phyloP scores from a whole-genome alignment of 768 basidiomycete genomes.

The Tricholoma terreum region DNA sequence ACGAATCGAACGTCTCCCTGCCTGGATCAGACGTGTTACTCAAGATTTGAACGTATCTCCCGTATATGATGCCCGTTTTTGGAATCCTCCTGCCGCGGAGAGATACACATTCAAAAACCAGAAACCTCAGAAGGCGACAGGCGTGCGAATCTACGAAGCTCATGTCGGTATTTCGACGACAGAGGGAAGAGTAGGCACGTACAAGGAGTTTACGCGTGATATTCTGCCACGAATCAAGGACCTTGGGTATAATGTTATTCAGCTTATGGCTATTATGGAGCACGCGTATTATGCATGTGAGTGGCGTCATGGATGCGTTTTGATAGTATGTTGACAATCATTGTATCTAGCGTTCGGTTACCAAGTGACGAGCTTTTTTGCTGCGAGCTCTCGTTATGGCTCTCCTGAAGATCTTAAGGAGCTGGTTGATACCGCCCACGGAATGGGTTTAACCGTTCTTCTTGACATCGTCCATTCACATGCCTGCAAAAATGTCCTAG shows the following conservation, averaged over 20 bases:
- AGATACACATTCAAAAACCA: conserved; percentile 80
- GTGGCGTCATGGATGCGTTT: conserved; percentile 23
- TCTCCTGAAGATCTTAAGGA: conserved; percentile 95
- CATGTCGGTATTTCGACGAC: conserved; percentile 96
- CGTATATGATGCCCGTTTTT: conserved; percentile 95
- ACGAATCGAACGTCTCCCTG: conserved; percentile 88
- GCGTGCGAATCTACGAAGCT: conserved; percentile 89
- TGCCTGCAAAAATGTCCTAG: conserved; percentile 95
- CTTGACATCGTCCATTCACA: conserved; percentile 98
- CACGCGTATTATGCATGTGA: conserved; percentile 96
- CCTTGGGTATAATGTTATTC: conserved; percentile 95
- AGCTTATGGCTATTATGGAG: conserved; percentile 98
- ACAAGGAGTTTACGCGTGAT: conserved; percentile 90
- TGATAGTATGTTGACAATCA: conserved; percentile 9
- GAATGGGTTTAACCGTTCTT: conserved; percentile 87
- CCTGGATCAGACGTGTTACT: conserved; percentile 94
- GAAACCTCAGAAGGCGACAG: conserved; percentile 61
- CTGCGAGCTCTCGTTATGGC: conserved; percentile 94
- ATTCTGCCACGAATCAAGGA: conserved; percentile 84
- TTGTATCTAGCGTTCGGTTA: conserved; percentile 85
- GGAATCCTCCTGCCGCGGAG: conserved; percentile 83
- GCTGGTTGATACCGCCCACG: conserved; percentile 92
- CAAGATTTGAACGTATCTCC: conserved; percentile 90
- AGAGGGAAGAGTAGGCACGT: conserved; percentile 86
- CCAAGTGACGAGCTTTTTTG: conserved; percentile 97